A percentile compares a stretch with the other conserved stretches of the same genome.
Conservation (phyloP, 805 yeast species). For the Candida hungchunana region DNA sequence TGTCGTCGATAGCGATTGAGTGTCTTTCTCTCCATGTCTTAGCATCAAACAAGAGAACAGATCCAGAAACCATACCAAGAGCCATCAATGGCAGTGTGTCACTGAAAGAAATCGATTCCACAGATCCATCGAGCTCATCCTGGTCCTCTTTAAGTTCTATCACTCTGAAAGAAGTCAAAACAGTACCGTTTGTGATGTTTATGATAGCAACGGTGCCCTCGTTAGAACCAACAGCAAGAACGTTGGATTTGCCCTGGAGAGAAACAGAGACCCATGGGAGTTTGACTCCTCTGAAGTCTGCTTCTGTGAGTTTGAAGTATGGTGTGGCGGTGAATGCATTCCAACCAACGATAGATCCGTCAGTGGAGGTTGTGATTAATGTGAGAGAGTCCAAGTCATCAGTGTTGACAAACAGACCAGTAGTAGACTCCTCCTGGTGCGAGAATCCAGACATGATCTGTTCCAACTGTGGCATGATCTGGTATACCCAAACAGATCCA, state of each 20-base stretch:
- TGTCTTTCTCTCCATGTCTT: slow-evolving; percentile 84
- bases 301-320: slow-evolving; percentile 60
- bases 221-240: slow-evolving; percentile 78
- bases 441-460: slow-evolving; percentile 75
- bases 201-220: slow-evolving; percentile 84
- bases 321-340: slow-evolving; percentile 75
- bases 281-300: slow-evolving; percentile 64
- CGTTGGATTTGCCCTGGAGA: slow-evolving; percentile 41
- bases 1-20: slow-evolving; percentile 65
- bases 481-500: slow-evolving; percentile 94
- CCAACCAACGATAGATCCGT: slow-evolving; percentile 86
- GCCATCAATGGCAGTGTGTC: slow-evolving; percentile 63
- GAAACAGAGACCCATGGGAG: slow-evolving; percentile 88
- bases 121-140: slow-evolving; percentile 60
- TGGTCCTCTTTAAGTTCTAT: slow-evolving; percentile 52
- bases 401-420: slow-evolving; percentile 67
- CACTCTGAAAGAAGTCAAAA: slow-evolving; percentile 62
- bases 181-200: slow-evolving; percentile 68
- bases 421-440: slow-evolving; percentile 77
- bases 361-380: slow-evolving; percentile 76
- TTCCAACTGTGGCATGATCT: slow-evolving; percentile 56
- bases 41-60: slow-evolving; percentile 75
- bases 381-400: slow-evolving; percentile 55
- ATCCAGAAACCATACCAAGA: slow-evolving; percentile 86
- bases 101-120: slow-evolving; percentile 84